Base-by-base conservation (phyloP, 495 filamentous ascomycete genomes). In the Xylaria grammica region DNA sequence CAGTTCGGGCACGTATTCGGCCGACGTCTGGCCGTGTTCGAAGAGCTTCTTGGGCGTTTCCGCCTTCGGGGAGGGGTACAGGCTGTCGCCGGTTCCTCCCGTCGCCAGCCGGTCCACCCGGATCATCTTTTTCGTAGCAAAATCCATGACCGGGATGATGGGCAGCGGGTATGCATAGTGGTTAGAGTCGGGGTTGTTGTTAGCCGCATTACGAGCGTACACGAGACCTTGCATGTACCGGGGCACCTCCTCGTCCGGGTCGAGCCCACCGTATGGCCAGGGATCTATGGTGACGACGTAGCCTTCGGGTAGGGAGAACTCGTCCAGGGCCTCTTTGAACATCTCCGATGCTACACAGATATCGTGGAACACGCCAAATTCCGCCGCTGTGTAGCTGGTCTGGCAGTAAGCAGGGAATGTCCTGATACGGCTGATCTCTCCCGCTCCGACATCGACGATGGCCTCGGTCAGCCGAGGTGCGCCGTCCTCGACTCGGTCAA, bases 231-330 rank as follows among this genome's bases (percentile, higher is more conserved):
- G 80, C 77, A 82, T 80, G 48, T 75, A 78, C n/a, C 78, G 76
- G 44, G 77, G 86, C 4, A 82, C 75, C 42, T 85, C 82, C 36
- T 87, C 85, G 36, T 85, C 81, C 10, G 75, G 77, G 22, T 89
- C 87, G 38, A 83, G 79, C 2, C 87, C 86, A 10, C 88, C 89
- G 70, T 90, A 90, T 4, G 87, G 87, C 87, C 88, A 91, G 20
- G 87, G 88, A 77, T 90, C 88, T 69, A 90, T 89, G 58, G 88
- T 81, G 38, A 91, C 77, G 60, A 82, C 80, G 54, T 89, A 87
- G 44, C 85, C 84, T 36, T 86, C 79, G 6, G 90, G 90, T 5
- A 92, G 74, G 22, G 81, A 74, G 63, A 91, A 85, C 45, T 88
- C 84, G 5, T 82, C 74, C 9, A 90, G 71, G 19, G 85, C 88